These are phyloP conservation scores for Aspergillus pseudoviridinutans DNA, from an alignment of 2,329 filamentous ascomycete species.

Conservation along the genomic window DNA sequence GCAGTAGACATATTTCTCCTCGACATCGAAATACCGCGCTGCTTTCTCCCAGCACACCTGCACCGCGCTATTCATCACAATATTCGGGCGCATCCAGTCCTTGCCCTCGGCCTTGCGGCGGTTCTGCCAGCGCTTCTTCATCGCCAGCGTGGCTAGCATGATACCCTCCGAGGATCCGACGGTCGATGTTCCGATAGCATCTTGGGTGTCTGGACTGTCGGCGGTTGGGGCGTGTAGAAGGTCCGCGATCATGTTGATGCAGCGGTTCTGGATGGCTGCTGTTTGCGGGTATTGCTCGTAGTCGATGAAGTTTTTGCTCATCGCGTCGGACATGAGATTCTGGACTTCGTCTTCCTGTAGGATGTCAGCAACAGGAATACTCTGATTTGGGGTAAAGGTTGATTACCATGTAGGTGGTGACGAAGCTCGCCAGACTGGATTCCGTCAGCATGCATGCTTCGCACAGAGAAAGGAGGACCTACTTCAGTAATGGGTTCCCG, in stretches of 20 bases:
- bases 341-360: constrained; percentile 57
- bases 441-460: not conserved
- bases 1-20: constrained; percentile 44
- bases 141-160: constrained; percentile 65
- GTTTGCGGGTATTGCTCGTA: constrained; percentile 62
- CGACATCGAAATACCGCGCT: constrained; percentile 69
- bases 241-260: constrained; percentile 64
- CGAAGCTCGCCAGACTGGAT: constrained; percentile 49
- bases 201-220: constrained; percentile 44
- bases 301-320: constrained; percentile 69
- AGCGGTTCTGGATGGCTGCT: constrained; percentile 61
- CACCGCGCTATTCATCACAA: constrained; percentile 70
- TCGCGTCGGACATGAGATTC: constrained; percentile 62
- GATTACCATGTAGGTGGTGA: constrained; percentile 62
- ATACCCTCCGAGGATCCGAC: constrained; percentile 70
- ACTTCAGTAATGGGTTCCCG: constrained; percentile 65
- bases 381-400: not conserved
- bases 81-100: constrained; percentile 62
- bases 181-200: constrained; percentile 64
- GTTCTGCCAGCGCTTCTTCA: constrained; percentile 73
- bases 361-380: not conserved
- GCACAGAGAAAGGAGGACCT: constrained; percentile 41
- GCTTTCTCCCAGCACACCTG: constrained; percentile 72
- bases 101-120: constrained; percentile 58
- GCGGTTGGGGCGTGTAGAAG: constrained; percentile 59